Evolutionary conservation across 768 basidiomycete species (phyloP).

Genomic region (Xerocomus spinulosus): DNA sequence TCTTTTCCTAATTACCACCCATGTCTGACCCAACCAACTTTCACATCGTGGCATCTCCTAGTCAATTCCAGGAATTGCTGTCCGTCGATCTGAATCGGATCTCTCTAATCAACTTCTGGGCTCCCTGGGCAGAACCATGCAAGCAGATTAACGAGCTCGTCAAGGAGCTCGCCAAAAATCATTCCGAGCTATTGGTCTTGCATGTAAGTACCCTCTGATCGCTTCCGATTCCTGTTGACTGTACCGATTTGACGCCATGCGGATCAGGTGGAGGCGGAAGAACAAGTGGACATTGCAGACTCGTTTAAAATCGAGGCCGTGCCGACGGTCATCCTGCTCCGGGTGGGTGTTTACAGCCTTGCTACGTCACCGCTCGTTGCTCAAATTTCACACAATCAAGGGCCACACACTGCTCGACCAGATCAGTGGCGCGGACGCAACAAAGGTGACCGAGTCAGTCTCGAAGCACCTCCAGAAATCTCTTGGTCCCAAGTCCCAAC

Average conservation of each 20-base stretch:
- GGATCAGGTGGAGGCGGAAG: conserved; percentile 76
- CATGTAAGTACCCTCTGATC: conserved; percentile 46
- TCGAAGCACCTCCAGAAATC: conserved; percentile 46
- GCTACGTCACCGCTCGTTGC: not conserved
- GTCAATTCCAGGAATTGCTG: conserved; percentile 71
- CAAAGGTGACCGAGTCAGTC: conserved; percentile 55
- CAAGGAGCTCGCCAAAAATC: conserved; percentile 65
- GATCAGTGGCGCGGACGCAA: conserved; percentile 77
- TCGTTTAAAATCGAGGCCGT: conserved; percentile 91
- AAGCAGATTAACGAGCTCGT: conserved; percentile 82
- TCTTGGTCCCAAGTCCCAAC: conserved; percentile 16
- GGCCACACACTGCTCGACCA: conserved; percentile 83
- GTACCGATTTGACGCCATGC: not conserved
- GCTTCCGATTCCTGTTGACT: not conserved
- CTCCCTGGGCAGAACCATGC: conserved; percentile 90
- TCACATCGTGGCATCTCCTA: conserved; percentile 51
- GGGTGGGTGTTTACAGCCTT: conserved; percentile 43
- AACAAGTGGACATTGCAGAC: conserved; percentile 78
- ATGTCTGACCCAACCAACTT: conserved; percentile 35
- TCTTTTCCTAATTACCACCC: not conserved
- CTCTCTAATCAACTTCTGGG: conserved; percentile 93
- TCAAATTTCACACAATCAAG: conserved; percentile 35
- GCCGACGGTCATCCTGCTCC: conserved; percentile 76
- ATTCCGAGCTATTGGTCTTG: conserved; percentile 65
- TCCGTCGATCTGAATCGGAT: conserved; percentile 72